Evolutionary conservation across 2,329 filamentous ascomycete genomes (phyloP).

Genomic region (Graphilbum fragrans): DNA sequence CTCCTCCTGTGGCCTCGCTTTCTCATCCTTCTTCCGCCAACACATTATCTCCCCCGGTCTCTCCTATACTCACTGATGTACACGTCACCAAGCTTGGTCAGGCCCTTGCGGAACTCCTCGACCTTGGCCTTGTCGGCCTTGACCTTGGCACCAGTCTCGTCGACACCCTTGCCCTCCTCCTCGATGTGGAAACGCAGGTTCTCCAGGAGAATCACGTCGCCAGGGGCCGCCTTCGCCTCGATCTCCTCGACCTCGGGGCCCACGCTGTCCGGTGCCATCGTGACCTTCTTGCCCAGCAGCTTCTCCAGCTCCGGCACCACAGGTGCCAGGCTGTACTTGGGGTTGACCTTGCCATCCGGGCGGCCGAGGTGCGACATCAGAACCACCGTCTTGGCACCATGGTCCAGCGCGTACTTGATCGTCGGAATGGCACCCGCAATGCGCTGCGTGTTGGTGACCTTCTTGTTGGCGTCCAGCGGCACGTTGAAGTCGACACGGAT

Average conservation of each 20-base stretch:
- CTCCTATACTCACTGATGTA: constrained; percentile 67
- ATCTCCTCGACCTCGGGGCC: constrained; percentile 81
- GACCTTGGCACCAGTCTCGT: constrained; percentile 88
- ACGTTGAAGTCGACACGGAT: constrained; percentile 99
- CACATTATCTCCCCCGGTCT: not conserved
- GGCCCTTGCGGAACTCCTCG: constrained; percentile 83
- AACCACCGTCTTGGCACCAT: constrained; percentile 84
- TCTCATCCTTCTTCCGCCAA: too few species aligned
- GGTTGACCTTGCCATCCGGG: constrained; percentile 77
- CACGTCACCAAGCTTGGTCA: constrained; percentile 89
- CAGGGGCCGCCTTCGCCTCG: constrained; percentile 70
- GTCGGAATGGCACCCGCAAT: constrained; percentile 92
- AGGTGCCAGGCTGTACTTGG: constrained; percentile 90
- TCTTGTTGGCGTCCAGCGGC: constrained; percentile 82
- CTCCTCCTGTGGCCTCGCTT: too few species aligned
- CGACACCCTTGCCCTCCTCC: constrained; percentile 94
- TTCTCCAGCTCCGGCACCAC: constrained; percentile 88
- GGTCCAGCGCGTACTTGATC: constrained; percentile 85
- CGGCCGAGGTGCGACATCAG: constrained; percentile 98
- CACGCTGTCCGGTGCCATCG: constrained; percentile 82
- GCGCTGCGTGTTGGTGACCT: constrained; percentile 96
- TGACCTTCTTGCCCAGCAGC: constrained; percentile 71
- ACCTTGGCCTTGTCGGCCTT: constrained; percentile 95
- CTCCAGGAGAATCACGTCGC: constrained; percentile 83
- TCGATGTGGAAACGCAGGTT: constrained; percentile 97